Evolutionary conservation across 371 early-diverging fungal species (phyloP), one percentile per base, ranked within the genome.

Genomic region (Thermomucor indicae-seudaticae): DNA sequence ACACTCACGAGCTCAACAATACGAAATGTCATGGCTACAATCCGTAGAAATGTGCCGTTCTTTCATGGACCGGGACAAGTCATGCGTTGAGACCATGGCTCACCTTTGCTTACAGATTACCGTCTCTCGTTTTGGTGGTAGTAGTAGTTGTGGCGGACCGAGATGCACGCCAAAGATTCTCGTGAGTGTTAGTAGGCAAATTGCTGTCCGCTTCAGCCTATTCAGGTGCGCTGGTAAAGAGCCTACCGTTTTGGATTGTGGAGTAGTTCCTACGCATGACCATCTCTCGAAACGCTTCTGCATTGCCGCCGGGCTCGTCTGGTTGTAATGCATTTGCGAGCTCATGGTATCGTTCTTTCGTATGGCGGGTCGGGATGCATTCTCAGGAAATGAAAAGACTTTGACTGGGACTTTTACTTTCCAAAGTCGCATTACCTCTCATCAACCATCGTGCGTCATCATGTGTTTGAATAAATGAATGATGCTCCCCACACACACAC

Each of bases 241-340:
- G 35, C 24, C 12, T 65, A 46, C 23, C 49, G 47, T 1, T 41
- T 31, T 19, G 62, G 68, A 29, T 75, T 39, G 0, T 51, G 51
- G 12, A 75, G 41, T 16, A 70, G 30, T 49, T 67, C 67, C 38
- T 75, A 75, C 2, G 72, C 76, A 32, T 56, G 39, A 54, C 57
- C 2, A 75, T 50, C 47, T 67, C 57, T 29, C 62, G 61, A 32
- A 75, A 75, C 41, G 49, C 43, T 1, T 61, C 58, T 4, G 62
- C 25, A 42, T 72, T 51, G 25, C 75, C 70, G 6, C 53, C 62
- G 1, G 51, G 34, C 20, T 43, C 50, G 45, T 75, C 76, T 1
- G 72, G 76, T 25, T 75, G 72, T 12, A 67, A 46, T 17, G 48
- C 20, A 40, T 75, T 75, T 3, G 67, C 72, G 4, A 75, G 46